Percentiles rank a stretch among this genome's conserved stretches.
phyloP scores from a whole-genome alignment of 2,329 filamentous ascomycete genomes.

The Aspergillus hiratsukae region DNA sequence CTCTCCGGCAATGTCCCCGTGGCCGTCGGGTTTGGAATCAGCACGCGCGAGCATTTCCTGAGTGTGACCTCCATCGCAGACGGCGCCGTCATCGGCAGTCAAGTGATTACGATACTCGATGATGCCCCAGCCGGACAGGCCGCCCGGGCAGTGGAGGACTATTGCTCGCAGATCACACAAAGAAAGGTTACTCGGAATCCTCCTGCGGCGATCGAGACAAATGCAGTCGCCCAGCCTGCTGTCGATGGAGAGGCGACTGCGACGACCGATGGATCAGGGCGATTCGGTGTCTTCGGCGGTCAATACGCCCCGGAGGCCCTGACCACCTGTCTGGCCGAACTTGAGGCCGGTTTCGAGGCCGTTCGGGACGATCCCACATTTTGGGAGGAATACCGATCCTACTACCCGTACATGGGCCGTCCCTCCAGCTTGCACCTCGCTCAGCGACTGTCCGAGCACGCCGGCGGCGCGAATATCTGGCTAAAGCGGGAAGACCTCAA shows the following conservation, averaged over 20 bases:
- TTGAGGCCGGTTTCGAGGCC: conserved; percentile 81
- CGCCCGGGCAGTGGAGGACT: conserved; percentile 71
- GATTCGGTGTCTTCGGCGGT: conserved; percentile 89
- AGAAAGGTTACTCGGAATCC: conserved; percentile 43
- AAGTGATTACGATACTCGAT: conserved; percentile 75
- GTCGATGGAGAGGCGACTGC: conserved; percentile 33
- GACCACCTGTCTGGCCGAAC: conserved; percentile 84
- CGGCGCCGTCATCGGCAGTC: conserved; percentile 89
- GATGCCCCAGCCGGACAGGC: conserved; percentile 60
- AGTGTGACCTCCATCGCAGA: conserved; percentile 77
- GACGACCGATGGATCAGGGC: conserved; percentile 52
- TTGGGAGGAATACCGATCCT: conserved; percentile 90
- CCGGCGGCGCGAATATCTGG: conserved; percentile 91
- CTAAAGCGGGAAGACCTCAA: conserved; percentile 95
- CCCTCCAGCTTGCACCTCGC: conserved; percentile 85
- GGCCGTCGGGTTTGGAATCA: conserved; percentile 90
- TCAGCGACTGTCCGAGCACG: conserved; percentile 75
- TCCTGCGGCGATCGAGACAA: background rate
- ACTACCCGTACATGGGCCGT: conserved; percentile 91
- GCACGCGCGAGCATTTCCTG: conserved; percentile 84
- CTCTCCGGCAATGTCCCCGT: conserved; percentile 82
- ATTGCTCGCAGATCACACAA: conserved; percentile 67
- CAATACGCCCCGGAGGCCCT: conserved; percentile 96
- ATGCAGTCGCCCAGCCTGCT: background rate
- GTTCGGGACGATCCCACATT: conserved; percentile 80